A percentile compares a stretch with the other conserved stretches of the same genome.
These are phyloP conservation scores for Monosporascus sp. DNA, from an alignment of 2,329 filamentous ascomycete species.

Conservation along the genomic window DNA sequence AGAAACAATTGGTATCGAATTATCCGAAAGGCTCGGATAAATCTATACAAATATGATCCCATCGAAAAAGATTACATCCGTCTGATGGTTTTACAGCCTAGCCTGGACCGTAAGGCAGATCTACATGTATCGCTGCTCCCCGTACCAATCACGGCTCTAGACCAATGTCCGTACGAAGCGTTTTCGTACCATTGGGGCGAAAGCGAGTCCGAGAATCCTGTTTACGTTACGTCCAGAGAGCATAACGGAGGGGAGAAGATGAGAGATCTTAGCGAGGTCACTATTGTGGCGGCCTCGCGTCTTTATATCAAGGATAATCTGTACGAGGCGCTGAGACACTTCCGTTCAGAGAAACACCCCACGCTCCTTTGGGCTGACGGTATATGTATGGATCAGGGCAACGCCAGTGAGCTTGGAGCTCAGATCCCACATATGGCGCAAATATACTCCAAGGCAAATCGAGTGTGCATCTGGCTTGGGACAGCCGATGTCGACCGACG, in stretches of 20 bases:
- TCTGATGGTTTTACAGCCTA: neutral
- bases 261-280: neutral
- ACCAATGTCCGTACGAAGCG: neutral
- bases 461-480: conserved; percentile 5
- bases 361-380: neutral
- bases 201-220: neutral
- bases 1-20: no score
- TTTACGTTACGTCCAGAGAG: neutral
- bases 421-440: neutral
- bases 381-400: neutral
- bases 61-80: conserved; percentile 1
- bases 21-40: neutral
- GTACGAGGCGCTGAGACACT: neutral
- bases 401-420: neutral
- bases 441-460: conserved; percentile 1
- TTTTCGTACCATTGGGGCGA: conserved; percentile 3
- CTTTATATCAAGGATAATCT: neutral
- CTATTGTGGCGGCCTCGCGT: neutral
- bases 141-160: neutral
- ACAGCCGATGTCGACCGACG: neutral
- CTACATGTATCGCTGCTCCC: neutral
- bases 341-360: neutral
- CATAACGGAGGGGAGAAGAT: neutral
- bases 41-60: neutral
- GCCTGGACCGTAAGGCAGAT: neutral